Base-by-base conservation (phyloP, 768 basidiomycete species). In the Pholiota conissans region DNA sequence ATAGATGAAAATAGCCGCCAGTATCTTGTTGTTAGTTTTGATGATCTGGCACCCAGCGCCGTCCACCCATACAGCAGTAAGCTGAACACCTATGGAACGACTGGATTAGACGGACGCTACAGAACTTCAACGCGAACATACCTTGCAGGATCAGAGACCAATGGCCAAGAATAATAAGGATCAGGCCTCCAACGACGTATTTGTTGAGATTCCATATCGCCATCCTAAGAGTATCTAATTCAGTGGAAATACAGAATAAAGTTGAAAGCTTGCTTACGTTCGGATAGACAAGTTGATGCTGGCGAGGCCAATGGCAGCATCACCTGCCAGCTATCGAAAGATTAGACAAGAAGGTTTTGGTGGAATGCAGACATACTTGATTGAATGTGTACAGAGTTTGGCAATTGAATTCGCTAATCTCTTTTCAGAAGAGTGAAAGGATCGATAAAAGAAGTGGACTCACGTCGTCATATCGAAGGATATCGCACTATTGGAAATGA, bases 91-190 rank as follows among this genome's bases (percentile, higher is more conserved):
- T 86, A 47, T 20, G 30, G 40, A 13, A 14, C 0, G 26, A 50
- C 54, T 46, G 56, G 61, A 28, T 26, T 28, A 20, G 14, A 48
- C 18, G n/a, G n/a, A n/a, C n/a, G n/a, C n/a, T n/a, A n/a, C n/a
- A n/a, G n/a, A n/a, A n/a, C n/a, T n/a, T n/a, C n/a, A n/a, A n/a
- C n/a, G n/a, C n/a, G n/a, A n/a, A n/a, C 16, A 18, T 16, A 79
- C 86, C 86, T 71, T 88, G 87, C 20, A 89, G 71, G 57, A 89
- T 83, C 46, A 89, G 69, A 0, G 84, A 84, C 87, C 87, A 89
- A 60, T 88, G 87, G 1, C 87, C 87, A 11, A 88, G 72, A 40
- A 85, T 84, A 48, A 89, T 64, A 26, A 83, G n/a, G 6, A 84
- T 66, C 10, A 90, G 71, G 7, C 76, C 56, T 5, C 72, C 69